Base-by-base conservation (phyloP, 129 eudicot genomes). In the Centaurea solstitialis region DNA sequence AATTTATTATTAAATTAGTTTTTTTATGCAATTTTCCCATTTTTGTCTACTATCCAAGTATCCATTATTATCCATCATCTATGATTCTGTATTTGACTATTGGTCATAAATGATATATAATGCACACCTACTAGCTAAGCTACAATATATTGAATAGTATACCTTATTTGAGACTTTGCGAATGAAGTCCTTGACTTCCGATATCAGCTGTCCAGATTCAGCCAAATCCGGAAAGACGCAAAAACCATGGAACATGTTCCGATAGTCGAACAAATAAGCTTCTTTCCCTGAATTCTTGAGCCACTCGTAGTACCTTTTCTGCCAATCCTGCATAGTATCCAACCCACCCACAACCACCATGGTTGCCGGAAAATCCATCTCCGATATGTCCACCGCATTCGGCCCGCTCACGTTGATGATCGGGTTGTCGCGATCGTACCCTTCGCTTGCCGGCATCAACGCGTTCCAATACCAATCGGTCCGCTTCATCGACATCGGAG, bases 381-480 rank as follows among this genome's bases (percentile, higher is more conserved):
- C 75, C 10, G 85, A 81, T 20, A 81, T 64, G 72, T 81, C 84
- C 22, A 81, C 35, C 10, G 80, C 85, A 0, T 68, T 75, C 21
- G 80, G 80, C 37, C 85, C 85, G 10, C 69, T 33, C 53, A 81
- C 85, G 0, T 81, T 81, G 74, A 74, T 75, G 2, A 74, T 57
- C 67, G 78, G 68, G 24, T 74, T 69, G 23, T 81, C 79, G 1
- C 84, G 79, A 1, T 81, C 47, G 30, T 26, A 26, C 30, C 30
- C 30, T 26, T 26, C 30, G 4, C 85, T 75, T 68, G 41, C 21
- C 62, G 85, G 81, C 65, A 81, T 4, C 38, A 81, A 81, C n/a
- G 85, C 76, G 72, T 50, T 76, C 85, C 85, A 81, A 15, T 35
- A 40, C 71, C 74, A 77, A 41, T 83, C 86, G 3, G 86, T 83